phyloP scores from a whole-genome alignment of 768 basidiomycete genomes.

The Mycena maculata region DNA sequence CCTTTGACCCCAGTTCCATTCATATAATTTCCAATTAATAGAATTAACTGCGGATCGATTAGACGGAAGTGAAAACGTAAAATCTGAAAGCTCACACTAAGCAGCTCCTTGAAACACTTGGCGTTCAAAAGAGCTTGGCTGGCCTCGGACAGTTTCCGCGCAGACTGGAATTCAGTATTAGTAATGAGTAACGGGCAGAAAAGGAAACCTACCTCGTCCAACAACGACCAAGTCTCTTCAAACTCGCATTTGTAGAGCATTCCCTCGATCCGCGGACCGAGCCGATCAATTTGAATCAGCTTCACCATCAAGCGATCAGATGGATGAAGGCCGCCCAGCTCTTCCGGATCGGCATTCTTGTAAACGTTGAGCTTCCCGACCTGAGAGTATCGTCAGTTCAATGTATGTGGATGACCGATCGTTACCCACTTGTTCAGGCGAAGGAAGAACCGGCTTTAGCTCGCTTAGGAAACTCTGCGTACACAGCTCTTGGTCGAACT shows the following conservation, averaged over 20 bases:
- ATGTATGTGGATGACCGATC: background rate
- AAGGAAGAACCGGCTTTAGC: slow-evolving; percentile 87
- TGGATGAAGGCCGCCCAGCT: slow-evolving; percentile 89
- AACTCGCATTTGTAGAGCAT: slow-evolving; percentile 95
- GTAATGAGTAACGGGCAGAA: slow-evolving; percentile 1
- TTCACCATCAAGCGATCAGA: slow-evolving; percentile 98
- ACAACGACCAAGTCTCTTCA: slow-evolving; percentile 83
- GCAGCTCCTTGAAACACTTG: slow-evolving; percentile 88
- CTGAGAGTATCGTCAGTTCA: slow-evolving; percentile 46
- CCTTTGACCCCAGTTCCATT: slow-evolving; percentile 97
- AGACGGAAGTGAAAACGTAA: background rate
- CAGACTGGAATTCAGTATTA: slow-evolving; percentile 63
- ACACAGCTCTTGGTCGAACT: slow-evolving; percentile 89
- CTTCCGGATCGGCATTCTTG: slow-evolving; percentile 86
- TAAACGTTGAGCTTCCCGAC: slow-evolving; percentile 92
- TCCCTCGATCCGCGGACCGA: slow-evolving; percentile 90
- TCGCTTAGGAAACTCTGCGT: slow-evolving; percentile 91
- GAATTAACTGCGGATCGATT: slow-evolving; percentile 69
- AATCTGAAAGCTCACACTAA: slow-evolving; percentile 68
- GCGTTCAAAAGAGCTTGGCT: slow-evolving; percentile 84
- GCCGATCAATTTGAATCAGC: slow-evolving; percentile 91
- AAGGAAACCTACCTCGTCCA: slow-evolving; percentile 72
- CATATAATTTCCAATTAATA: slow-evolving; percentile 97
- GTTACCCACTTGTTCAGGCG: slow-evolving; percentile 82
- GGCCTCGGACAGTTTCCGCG: slow-evolving; percentile 84